These are phyloP conservation scores for Ramaria sp. DNA, from an alignment of 768 basidiomycete species.

Conservation along the genomic window DNA sequence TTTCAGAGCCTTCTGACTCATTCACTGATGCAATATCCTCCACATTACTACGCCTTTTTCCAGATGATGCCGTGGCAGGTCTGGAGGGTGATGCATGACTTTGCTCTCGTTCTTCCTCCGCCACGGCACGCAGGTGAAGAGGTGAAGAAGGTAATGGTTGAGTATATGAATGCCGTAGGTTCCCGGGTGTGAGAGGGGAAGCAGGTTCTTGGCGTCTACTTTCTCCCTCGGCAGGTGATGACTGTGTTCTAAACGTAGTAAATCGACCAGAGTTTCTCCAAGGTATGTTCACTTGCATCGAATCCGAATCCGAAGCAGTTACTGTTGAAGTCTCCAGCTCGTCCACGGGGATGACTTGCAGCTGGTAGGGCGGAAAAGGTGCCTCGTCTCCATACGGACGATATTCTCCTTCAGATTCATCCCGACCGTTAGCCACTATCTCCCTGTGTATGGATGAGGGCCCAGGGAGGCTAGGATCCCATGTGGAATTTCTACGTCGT, in stretches of 20 bases:
- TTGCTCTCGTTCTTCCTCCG: not conserved
- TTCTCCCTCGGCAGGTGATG: not conserved
- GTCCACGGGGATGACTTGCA: not conserved
- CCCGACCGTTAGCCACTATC: not conserved
- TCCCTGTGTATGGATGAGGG: not conserved
- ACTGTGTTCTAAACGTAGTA: not conserved
- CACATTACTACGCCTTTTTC: not conserved
- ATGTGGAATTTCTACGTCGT: not conserved
- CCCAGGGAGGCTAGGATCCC: not conserved
- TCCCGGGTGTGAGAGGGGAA: not conserved
- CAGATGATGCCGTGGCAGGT: not conserved
- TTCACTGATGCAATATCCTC: not conserved
- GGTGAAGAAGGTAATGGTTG: not conserved
- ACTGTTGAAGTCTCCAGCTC: not conserved
- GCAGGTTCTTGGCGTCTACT: not conserved
- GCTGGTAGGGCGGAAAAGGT: not conserved
- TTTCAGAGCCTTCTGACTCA: not conserved
- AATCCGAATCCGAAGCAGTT: slow-evolving; percentile 2
- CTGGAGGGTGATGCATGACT: not conserved
- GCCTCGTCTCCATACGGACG: not conserved
- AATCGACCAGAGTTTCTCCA: slow-evolving; percentile 1
- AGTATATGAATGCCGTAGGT: not conserved
- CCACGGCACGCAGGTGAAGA: not conserved
- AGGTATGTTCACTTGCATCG: slow-evolving; percentile 5
- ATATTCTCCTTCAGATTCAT: not conserved